A percentile compares a stretch with the other conserved stretches of the same genome.
Conservation (phyloP, 2,329 filamentous ascomycete genomes). For the Pezicula carpinea region DNA sequence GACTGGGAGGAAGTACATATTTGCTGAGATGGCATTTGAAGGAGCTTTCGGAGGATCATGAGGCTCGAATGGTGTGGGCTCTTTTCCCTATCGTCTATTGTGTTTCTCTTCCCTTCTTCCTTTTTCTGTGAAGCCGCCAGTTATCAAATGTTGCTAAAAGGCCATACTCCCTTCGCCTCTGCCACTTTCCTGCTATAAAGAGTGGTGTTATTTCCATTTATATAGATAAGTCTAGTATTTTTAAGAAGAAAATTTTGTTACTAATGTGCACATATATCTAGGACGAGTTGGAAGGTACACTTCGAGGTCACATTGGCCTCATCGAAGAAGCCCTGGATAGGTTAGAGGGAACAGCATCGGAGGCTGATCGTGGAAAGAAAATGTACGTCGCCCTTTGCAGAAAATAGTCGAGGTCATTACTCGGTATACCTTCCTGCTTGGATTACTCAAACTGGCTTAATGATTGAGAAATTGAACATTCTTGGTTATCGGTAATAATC, state of each 20-base stretch:
- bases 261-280: background rate
- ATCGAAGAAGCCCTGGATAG: constrained; percentile 17
- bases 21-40: constrained; percentile 17
- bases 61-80: too few species aligned
- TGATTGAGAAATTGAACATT: background rate
- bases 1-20: constrained; percentile 14
- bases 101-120: too few species aligned
- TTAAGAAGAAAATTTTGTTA: too few species aligned
- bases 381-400: constrained; percentile 6
- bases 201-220: too few species aligned
- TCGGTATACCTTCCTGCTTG: background rate
- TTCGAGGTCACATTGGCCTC: constrained; percentile 16
- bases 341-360: constrained; percentile 13
- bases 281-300: constrained; percentile 16
- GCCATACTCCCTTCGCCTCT: too few species aligned
- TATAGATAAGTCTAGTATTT: too few species aligned
- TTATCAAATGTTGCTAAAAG: too few species aligned
- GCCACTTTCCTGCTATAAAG: too few species aligned
- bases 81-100: too few species aligned
- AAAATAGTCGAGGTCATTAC: background rate
- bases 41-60: constrained; percentile 19
- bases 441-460: background rate
- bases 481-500: too few species aligned
- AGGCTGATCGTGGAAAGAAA: constrained; percentile 16
- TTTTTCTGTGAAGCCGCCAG: too few species aligned